A percentile compares a stretch with the other conserved stretches of the same genome.
These are phyloP conservation scores for Parsonsia alboflavescens DNA, from an alignment of 257 asterid species.

Conservation along the genomic window DNA sequence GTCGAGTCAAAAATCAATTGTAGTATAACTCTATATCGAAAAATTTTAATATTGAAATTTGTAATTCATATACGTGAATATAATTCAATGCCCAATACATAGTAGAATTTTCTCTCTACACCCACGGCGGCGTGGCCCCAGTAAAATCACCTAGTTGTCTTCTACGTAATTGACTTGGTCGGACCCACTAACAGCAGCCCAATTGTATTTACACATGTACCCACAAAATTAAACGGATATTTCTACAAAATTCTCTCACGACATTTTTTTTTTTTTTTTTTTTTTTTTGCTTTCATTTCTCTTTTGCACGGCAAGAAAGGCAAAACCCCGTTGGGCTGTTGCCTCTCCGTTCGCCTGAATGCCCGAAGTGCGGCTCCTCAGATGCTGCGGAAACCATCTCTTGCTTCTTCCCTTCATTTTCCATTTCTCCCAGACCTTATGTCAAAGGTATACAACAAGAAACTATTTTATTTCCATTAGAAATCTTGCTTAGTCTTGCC, in stretches of 20 bases:
- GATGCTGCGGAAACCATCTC: not conserved
- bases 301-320: not conserved
- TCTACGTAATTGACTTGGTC: not conserved
- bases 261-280: too few relatives aligned
- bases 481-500: not conserved
- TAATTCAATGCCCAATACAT: too few relatives aligned
- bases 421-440: not conserved
- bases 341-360: conserved; percentile 10
- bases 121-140: not conserved
- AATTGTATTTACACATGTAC: not conserved
- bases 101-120: too few relatives aligned
- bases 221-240: not conserved
- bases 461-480: not conserved
- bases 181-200: not conserved
- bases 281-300: too few relatives aligned
- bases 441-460: not conserved
- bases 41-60: too few relatives aligned
- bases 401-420: not conserved
- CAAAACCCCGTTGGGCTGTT: not conserved
- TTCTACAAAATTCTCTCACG: not conserved
- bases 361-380: not conserved
- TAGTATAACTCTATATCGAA: not conserved
- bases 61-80: too few relatives aligned
- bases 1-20: not conserved
- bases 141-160: not conserved